These are phyloP conservation scores for Hydnomerulius pinastri DNA, from an alignment of 768 basidiomycete species.

Conservation along the genomic window DNA sequence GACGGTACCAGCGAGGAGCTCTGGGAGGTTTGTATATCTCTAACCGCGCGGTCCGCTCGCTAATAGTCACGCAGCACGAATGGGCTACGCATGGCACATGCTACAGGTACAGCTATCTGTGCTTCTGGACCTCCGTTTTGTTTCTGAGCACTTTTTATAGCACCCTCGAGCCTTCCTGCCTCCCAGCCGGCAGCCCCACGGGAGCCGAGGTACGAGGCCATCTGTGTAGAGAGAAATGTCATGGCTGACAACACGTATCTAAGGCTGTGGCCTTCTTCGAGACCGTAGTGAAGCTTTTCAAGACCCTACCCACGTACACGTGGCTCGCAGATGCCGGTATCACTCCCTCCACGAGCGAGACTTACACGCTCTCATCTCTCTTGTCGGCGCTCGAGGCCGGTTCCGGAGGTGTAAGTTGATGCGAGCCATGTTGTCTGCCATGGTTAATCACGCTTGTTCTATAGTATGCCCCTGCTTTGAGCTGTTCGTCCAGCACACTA, in stretches of 20 bases:
- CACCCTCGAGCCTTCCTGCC: constrained; percentile 58
- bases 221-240: neutral
- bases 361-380: constrained; percentile 57
- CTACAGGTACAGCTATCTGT: constrained; percentile 25
- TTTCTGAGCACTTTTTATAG: constrained; percentile 32
- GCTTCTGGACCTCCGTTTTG: neutral
- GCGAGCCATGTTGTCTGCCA: neutral
- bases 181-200: constrained; percentile 56
- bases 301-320: constrained; percentile 71
- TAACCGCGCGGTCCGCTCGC: neutral
- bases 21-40: constrained; percentile 56
- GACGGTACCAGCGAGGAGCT: constrained; percentile 61
- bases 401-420: constrained; percentile 45
- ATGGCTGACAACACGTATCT: constrained; percentile 1
- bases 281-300: constrained; percentile 56
- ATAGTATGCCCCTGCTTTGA: constrained; percentile 51
- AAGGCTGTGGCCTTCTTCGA: constrained; percentile 72
- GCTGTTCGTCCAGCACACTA: constrained; percentile 42
- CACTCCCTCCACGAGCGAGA: constrained; percentile 58
- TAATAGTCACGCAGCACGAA: constrained; percentile 53
- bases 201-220: constrained; percentile 55
- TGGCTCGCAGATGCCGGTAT: constrained; percentile 76
- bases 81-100: constrained; percentile 70
- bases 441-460: neutral
- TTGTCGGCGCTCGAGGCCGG: constrained; percentile 55